Base-by-base conservation (phyloP, 108 stramenopile genomes). In the Stephanodiscus minutulus region DNA sequence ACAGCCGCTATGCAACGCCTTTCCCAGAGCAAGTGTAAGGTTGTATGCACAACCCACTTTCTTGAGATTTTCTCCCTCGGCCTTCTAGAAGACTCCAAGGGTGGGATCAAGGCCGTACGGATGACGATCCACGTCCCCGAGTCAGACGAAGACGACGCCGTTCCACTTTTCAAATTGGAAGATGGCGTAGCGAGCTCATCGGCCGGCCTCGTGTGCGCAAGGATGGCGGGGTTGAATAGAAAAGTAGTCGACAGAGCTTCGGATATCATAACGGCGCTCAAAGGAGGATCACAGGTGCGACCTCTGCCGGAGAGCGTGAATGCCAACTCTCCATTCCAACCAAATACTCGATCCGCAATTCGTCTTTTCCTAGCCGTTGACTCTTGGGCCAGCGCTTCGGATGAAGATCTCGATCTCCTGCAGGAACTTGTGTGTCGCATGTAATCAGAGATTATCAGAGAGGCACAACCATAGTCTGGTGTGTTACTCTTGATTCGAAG, bases 31-130 rank as follows among this genome's bases (percentile, higher is more conserved):
- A 79, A 78, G 24, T 92, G 89, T 81, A 87, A 88, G 56, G 83
- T 87, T n/a, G 76, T 97, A 39, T 93, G 94, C 65, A 96, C 95
- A 0, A 92, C 96, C 18, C 98, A 98, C 66, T 95, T 97, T 64
- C 85, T 96, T 25, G 98, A 98, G 82, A 76, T 97, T n/a, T 98
- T 97, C 64, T 89, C 92, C 44, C 83, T 91, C 72, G 82, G 81
- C 29, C 69, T 95, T n/a, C 67, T 97, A n/a, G 39, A 65, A 58
- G 85, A 93, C 29, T 79, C 82, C 8, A 73, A 79, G 20, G 82
- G 64, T 24, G 91, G 91, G 29, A 88, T 96, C 66, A 91, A 88
- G 59, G 91, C 87, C 11, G 85, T 88, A 22, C 88, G 76, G 35
- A 98, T 98, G 97, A 82, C 89, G 2, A 91, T 98, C 27, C 87